phyloP scores from a whole-genome alignment of 108 stramenopile species.

The Parmales sp. region DNA sequence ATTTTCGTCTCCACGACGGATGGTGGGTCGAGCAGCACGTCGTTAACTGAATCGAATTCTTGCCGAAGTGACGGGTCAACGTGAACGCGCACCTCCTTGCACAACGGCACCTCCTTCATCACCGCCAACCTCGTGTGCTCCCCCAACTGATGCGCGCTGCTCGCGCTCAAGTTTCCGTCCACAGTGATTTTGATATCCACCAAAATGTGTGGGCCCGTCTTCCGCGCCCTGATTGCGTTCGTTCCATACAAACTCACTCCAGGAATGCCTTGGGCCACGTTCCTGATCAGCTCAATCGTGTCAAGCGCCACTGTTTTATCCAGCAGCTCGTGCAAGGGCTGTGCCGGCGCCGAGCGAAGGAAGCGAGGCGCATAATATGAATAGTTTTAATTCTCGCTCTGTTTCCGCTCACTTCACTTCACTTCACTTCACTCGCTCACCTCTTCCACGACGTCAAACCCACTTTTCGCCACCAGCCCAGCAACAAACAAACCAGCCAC shows the following conservation, averaged over 20 bases:
- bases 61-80: neutral
- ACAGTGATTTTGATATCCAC: neutral
- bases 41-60: too few relatives aligned
- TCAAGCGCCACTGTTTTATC: neutral
- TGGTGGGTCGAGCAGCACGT: too few relatives aligned
- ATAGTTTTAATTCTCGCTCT: too few relatives aligned
- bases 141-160: conserved; percentile 5
- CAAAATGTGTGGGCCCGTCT: neutral
- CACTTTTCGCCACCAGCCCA: conserved; percentile 28
- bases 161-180: neutral
- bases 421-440: neutral
- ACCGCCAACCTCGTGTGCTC: neutral
- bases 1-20: too few relatives aligned
- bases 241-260: neutral
- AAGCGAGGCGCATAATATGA: too few relatives aligned
- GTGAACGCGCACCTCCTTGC: neutral
- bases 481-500: conserved; percentile 39
- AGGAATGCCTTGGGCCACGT: neutral
- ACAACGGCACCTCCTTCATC: neutral
- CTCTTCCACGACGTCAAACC: conserved; percentile 15
- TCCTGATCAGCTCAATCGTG: neutral
- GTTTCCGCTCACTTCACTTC: too few relatives aligned
- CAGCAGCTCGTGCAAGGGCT: neutral
- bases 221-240: neutral
- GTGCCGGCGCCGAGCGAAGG: neutral